Evolutionary conservation across 1,139 yeast species (phyloP), one percentile per base, ranked within the genome.

Genomic region (Williopsis jadinii): DNA sequence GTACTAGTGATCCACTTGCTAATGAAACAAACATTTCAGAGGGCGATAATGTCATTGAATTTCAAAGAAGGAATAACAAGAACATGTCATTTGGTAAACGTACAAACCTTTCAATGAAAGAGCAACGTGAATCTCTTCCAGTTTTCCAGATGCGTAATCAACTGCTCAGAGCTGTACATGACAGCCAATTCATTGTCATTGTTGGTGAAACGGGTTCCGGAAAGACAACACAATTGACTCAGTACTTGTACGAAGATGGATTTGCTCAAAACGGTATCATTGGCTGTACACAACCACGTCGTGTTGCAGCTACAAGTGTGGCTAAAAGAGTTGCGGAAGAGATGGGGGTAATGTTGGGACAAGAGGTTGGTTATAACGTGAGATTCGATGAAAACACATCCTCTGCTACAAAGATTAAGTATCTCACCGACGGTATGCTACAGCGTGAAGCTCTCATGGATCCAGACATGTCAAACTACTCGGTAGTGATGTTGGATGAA

Each of bases 161-260:
- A 40, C 62, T 92, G 10, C 61, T 92, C 10, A 56, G 73, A 3
- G 72, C 81, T 1, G 73, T 92, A 3, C 57, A 62, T 41, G 71
- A 67, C 46, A 74, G 84, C 52, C 95, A 88, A 57, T 82, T 88
- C 13, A 59, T 88, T 33, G 84, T 92, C 34, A 83, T 92, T 27
- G 96, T 92, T 34, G 98, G 98, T 46, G 98, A 92, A 58, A 92
- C 98, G 0, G 98, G 98, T 36, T 85, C 96, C 1, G 98, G 98
- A 53, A 92, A 92, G 60, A 88, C 97, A 1, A 92, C 98, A 0
- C 98, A 92, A 62, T 67, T 92, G 29, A 88, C 97, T 0, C 98
- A 92, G 61, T 84, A 82, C 58, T 67, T 92, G 11, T 74, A 79
- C 46, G 96, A 88, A 56, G 87, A 83, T 13, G 95, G 95, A 0